Evolutionary conservation across 1,139 yeast genomes (phyloP).

Genomic region (Scheffersomyces cryptocercus): DNA sequence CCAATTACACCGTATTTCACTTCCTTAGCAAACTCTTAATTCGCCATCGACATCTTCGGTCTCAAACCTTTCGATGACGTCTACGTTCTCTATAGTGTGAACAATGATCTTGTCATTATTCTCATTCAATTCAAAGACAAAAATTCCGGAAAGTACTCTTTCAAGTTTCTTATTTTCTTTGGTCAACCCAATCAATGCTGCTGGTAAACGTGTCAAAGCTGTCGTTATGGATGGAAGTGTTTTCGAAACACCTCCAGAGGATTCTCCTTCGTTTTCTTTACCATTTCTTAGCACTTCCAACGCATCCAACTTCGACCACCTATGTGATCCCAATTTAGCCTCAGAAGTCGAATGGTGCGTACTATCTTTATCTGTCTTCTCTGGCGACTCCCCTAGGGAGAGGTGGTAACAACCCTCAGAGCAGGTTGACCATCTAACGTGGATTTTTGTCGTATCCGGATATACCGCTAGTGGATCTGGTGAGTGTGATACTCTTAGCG

Average conservation of each 20-base stretch:
- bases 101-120: slow-evolving; percentile 59
- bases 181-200: slow-evolving; percentile 33
- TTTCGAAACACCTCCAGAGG: slow-evolving; percentile 4
- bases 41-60: slow-evolving; percentile 29
- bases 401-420: slow-evolving; percentile 51
- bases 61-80: slow-evolving; percentile 53
- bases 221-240: slow-evolving; percentile 23
- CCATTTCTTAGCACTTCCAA: slow-evolving; percentile 17
- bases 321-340: slow-evolving; percentile 40
- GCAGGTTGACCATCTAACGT: slow-evolving; percentile 66
- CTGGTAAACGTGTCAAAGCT: slow-evolving; percentile 27
- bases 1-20: neutral
- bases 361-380: neutral
- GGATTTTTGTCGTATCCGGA: slow-evolving; percentile 51
- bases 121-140: slow-evolving; percentile 70
- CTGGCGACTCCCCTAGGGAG: slow-evolving; percentile 11
- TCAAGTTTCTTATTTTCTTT: slow-evolving; percentile 39
- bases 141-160: slow-evolving; percentile 64
- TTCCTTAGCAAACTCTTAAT: slow-evolving; percentile 29
- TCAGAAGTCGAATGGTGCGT: slow-evolving; percentile 33
- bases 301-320: slow-evolving; percentile 40
- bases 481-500: slow-evolving; percentile 28
- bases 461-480: slow-evolving; percentile 34
- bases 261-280: slow-evolving; percentile 3
- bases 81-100: slow-evolving; percentile 79